These are phyloP conservation scores for Xylaria sp. DNA, from an alignment of 2,329 filamentous ascomycete species.

Conservation along the genomic window DNA sequence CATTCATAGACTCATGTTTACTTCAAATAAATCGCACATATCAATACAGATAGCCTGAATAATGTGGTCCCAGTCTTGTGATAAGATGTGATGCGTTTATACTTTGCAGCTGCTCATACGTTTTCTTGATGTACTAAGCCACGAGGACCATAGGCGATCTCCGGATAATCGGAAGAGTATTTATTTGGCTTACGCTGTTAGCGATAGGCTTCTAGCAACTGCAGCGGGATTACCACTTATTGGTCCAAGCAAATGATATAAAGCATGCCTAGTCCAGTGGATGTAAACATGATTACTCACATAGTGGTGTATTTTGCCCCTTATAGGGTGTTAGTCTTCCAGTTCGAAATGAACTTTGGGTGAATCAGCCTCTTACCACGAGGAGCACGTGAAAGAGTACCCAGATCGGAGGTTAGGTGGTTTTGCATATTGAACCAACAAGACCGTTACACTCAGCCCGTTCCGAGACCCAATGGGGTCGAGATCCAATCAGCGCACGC, in stretches of 20 bases:
- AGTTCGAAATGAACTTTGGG: not conserved
- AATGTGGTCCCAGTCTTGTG: not conserved
- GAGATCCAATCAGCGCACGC: constrained; percentile 4
- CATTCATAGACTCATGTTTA: constrained; percentile 42
- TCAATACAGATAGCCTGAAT: not conserved
- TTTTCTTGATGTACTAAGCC: not conserved
- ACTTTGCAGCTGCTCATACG: not conserved
- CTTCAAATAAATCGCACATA: constrained; percentile 9
- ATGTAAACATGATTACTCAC: too few species aligned
- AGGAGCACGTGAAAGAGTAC: not conserved
- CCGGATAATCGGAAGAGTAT: not conserved
- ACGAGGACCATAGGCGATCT: not conserved
- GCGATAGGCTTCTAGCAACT: not conserved
- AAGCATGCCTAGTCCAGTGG: too few species aligned
- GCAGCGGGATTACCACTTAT: too few species aligned
- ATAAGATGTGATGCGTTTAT: not conserved
- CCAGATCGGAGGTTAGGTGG: too few species aligned
- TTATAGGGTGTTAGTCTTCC: too few species aligned
- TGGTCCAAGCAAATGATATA: too few species aligned
- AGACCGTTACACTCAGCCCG: not conserved
- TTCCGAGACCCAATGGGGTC: constrained; percentile 11
- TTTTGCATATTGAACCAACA: too few species aligned
- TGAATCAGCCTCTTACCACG: constrained; percentile 1
- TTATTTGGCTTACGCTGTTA: not conserved
- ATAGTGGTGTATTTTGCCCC: too few species aligned